These are phyloP conservation scores for Hemileccinum hortonii DNA, from an alignment of 1,284 basidiomycete species.

Conservation along the genomic window DNA sequence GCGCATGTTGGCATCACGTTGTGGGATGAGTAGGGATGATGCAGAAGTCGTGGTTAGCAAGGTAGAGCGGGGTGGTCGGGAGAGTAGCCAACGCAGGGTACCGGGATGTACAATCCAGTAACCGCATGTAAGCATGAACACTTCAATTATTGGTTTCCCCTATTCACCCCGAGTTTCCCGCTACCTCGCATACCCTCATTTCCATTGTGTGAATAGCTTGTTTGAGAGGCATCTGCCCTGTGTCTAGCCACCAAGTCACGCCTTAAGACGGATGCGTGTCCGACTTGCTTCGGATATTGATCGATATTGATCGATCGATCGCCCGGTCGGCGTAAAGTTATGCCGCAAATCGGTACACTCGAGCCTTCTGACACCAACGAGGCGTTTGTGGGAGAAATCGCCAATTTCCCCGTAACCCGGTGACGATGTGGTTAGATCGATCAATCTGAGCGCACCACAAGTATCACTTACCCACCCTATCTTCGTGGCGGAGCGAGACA, in stretches of 20 bases:
- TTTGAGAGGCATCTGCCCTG: neutral
- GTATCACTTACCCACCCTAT: neutral
- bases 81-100: conserved; percentile 3
- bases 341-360: conserved; percentile 4
- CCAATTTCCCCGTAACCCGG: neutral
- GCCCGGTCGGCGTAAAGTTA: conserved; percentile 3
- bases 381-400: conserved; percentile 13
- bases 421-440: conserved; percentile 11
- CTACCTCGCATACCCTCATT: neutral
- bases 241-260: neutral
- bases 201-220: neutral
- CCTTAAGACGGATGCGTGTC: neutral
- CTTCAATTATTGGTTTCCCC: neutral
- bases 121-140: conserved; percentile 10
- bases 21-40: conserved; percentile 27
- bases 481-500: conserved; percentile 1
- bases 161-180: conserved; percentile 11
- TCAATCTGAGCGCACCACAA: conserved; percentile 7
- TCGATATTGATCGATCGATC: no score
- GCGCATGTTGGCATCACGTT: conserved; percentile 23
- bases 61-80: conserved; percentile 14
- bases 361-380: conserved; percentile 21
- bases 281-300: neutral
- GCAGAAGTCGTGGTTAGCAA: conserved; percentile 22
- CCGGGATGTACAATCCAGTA: conserved; percentile 22